Percentiles rank a stretch among this genome's conserved stretches.
Conservation (phyloP, 495 filamentous ascomycete genomes). For the Cercophora newfieldiana region DNA sequence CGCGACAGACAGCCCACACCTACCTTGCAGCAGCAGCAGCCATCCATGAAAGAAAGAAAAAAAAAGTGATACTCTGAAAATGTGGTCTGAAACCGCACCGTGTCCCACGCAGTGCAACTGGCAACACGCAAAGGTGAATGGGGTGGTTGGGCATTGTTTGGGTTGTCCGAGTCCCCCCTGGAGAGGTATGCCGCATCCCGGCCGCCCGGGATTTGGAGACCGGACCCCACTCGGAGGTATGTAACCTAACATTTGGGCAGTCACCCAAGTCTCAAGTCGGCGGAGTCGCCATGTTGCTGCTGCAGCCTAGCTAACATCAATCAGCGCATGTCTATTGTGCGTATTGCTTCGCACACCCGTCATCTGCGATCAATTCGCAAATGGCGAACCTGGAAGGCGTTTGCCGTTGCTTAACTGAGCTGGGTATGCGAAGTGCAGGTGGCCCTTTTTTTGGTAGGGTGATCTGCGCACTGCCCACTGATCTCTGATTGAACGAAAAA, state of each 20-base stretch:
- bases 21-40: not conserved
- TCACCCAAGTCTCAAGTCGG: not conserved
- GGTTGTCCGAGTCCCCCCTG: not conserved
- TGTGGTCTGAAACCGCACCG: not conserved
- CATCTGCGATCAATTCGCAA: not conserved
- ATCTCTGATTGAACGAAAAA: not conserved
- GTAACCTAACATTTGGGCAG: not conserved
- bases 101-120: not conserved
- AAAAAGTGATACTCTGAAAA: not conserved
- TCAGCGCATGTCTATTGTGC: not conserved
- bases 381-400: not conserved
- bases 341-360: not conserved
- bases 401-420: not conserved
- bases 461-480: not conserved
- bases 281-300: not conserved
- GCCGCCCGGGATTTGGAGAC: not conserved
- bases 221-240: slow-evolving; percentile 10
- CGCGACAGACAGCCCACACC: not conserved
- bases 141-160: not conserved
- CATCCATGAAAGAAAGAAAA: not conserved
- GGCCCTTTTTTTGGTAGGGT: not conserved
- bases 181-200: not conserved
- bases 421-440: not conserved
- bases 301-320: not conserved
- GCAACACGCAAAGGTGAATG: not conserved